Base-by-base conservation (phyloP, 1,284 basidiomycete genomes). In the Blastosporella zonata region DNA sequence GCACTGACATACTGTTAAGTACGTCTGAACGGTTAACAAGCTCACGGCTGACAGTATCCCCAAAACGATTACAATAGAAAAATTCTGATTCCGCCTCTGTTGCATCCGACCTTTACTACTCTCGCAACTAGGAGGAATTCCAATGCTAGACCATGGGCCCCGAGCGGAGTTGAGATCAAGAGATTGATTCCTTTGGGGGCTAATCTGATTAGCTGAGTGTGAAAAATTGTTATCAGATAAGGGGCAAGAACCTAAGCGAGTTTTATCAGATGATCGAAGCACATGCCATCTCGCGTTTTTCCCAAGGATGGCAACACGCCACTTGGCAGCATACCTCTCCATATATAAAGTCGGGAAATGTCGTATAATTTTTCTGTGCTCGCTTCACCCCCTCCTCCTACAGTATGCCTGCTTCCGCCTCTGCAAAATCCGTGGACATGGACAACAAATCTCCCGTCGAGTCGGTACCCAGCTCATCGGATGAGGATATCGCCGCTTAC, bases 401-500 rank as follows among this genome's bases (percentile, higher is more conserved):
- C 15, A 28, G 22, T 35, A 60, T 63, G 59, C 59, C 61, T 44
- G 12, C 40, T 38, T 29, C 34, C 1, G 17, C 42, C 21, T 48
- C 56, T 27, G 23, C 42, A 33, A 43, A 46, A 20, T 44, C 43
- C 9, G 23, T 35, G 6, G 46, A 51, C 23, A 15, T 41, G 2
- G 49, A 53, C 6, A 29, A 25, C 13, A 52, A 55, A 38, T 37
- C 12, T n/a, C 12, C 40, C 9, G 12, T 9, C 29, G 8, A 45
- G 20, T 35, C 28, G 20, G 31, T 42, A 1, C 21, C 38, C 17
- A 18, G 17, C 15, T 45, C 43, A 13, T 47, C 38, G 7, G 46
- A 53, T 6, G 62, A 63, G 17, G 52, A 54, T 2, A 23, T 20
- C 21, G 68, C 67, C 18, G 72, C 72, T 3, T 75, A 78, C 49